These are phyloP conservation scores for Leccinum pachyderme DNA, from an alignment of 1,284 basidiomycete species.

Conservation along the genomic window DNA sequence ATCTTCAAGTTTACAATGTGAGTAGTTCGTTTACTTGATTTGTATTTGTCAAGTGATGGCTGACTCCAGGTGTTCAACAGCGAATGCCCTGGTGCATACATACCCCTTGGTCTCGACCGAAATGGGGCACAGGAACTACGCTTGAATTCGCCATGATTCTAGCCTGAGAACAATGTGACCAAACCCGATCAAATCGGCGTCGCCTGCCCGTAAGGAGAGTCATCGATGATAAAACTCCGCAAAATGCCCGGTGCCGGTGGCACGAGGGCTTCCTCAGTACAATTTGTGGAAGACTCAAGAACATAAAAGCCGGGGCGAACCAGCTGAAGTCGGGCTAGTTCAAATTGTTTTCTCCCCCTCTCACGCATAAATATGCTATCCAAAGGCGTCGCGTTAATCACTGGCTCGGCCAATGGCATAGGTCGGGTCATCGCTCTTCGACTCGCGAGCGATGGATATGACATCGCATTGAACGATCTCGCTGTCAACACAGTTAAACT, in stretches of 20 bases:
- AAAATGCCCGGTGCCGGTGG: not conserved
- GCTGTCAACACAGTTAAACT: slow-evolving; percentile 18
- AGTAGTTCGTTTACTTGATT: not conserved
- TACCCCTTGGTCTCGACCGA: no score
- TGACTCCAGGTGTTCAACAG: not conserved
- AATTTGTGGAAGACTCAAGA: not conserved
- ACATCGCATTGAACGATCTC: slow-evolving; percentile 38
- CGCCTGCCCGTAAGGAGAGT: not conserved
- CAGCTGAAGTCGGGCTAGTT: not conserved
- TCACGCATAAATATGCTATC: slow-evolving; percentile 5
- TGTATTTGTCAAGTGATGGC: not conserved
- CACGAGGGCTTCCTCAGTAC: not conserved
- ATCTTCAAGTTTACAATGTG: not conserved
- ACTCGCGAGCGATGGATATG: slow-evolving; percentile 39
- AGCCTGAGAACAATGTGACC: not conserved
- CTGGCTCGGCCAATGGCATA: slow-evolving; percentile 38
- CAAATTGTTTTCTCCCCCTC: not conserved
- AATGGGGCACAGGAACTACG: not conserved
- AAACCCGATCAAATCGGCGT: not conserved
- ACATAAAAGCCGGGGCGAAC: not conserved
- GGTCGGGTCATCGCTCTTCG: slow-evolving; percentile 36
- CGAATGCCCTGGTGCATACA: not conserved
- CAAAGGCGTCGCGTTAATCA: slow-evolving; percentile 34
- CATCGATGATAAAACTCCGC: not conserved
- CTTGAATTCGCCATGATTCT: not conserved